These are phyloP conservation scores for Diplodia seriata DNA, from an alignment of 2,329 filamentous ascomycete species.

Conservation along the genomic window DNA sequence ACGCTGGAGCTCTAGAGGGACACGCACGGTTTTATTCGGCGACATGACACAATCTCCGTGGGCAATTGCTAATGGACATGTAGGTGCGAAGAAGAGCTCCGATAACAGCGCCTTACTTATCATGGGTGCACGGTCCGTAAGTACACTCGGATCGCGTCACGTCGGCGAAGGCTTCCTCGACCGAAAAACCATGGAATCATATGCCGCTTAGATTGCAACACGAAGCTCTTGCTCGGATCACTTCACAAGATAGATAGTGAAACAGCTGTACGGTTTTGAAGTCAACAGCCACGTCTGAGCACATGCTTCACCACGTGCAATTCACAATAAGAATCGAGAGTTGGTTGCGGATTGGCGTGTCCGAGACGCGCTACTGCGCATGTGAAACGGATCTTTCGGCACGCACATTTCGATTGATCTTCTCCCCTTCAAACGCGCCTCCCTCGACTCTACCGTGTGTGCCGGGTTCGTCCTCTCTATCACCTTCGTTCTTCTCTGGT, in stretches of 20 bases:
- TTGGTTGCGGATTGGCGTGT: neutral
- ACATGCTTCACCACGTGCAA: too few species aligned
- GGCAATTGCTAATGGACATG: neutral
- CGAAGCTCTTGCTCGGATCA: too few species aligned
- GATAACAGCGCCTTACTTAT: conserved; percentile 5
- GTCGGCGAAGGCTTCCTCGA: neutral
- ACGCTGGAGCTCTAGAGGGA: neutral
- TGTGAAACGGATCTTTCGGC: neutral
- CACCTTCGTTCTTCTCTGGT: neutral
- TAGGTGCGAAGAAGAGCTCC: neutral
- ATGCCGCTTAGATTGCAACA: too few species aligned
- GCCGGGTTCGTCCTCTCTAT: neutral
- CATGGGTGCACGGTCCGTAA: neutral
- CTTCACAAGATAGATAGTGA: too few species aligned
- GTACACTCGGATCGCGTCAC: too few species aligned
- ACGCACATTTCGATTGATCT: neutral
- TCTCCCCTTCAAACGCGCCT: neutral
- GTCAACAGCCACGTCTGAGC: too few species aligned
- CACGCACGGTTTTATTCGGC: neutral
- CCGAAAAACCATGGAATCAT: neutral
- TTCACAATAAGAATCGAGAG: neutral
- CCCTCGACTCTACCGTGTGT: neutral
- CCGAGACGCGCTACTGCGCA: conserved; percentile 5
- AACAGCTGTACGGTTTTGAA: too few species aligned
- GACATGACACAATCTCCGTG: neutral